Conservation (phyloP, 148 eudicot genomes). For the Talinum fruticosum region DNA sequence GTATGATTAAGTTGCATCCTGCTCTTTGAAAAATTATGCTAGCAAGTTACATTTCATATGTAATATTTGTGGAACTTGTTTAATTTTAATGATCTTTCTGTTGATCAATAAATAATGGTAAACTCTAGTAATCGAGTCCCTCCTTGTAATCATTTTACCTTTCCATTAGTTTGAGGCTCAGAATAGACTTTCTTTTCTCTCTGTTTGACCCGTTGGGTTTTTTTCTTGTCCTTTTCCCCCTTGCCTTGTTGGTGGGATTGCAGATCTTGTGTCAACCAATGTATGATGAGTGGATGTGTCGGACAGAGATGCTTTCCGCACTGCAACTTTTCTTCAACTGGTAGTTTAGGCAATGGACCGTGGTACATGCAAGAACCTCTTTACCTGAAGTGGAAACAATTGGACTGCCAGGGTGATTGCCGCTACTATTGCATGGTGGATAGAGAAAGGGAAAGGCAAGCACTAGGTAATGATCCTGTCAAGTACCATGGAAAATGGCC, state of each 20-base stretch:
- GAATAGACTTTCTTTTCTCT: neutral
- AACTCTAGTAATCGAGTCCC: neutral
- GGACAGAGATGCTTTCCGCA: slow-evolving; percentile 56
- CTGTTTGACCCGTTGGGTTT: neutral
- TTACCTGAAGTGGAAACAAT: slow-evolving; percentile 59
- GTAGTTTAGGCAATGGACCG: slow-evolving; percentile 39
- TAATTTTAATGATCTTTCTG: neutral
- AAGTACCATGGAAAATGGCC: slow-evolving; percentile 99
- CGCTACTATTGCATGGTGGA: slow-evolving; percentile 77
- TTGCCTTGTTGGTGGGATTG: slow-evolving; percentile 15
- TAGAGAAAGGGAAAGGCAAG: slow-evolving; percentile 62
- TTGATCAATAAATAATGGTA: neutral
- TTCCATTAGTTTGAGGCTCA: neutral
- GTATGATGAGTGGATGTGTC: slow-evolving; percentile 57
- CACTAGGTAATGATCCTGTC: slow-evolving; percentile 55
- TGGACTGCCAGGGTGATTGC: slow-evolving; percentile 74
- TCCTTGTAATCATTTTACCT: neutral
- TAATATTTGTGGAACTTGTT: neutral
- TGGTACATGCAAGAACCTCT: slow-evolving; percentile 65
- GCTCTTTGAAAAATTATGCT: neutral
- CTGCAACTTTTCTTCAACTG: slow-evolving; percentile 51
- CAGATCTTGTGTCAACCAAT: slow-evolving; percentile 63
- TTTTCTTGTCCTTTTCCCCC: neutral
- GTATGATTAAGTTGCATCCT: neutral
- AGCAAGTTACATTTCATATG: neutral